Conservation (phyloP, 2,329 filamentous ascomycete species). For the Epichloe baconii region DNA sequence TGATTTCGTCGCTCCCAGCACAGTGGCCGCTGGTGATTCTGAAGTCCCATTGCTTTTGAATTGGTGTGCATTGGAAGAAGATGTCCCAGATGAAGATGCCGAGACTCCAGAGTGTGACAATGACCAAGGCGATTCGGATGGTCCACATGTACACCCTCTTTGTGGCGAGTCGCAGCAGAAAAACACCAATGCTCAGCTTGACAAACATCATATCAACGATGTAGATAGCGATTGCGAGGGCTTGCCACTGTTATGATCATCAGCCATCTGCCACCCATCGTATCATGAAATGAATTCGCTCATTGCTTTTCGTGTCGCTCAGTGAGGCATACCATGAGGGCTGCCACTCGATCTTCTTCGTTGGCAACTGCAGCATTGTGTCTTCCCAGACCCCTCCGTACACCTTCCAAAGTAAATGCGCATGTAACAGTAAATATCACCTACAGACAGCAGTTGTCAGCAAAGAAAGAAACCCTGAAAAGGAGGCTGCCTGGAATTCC, state of each 20-base stretch:
- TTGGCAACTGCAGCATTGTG: conserved; percentile 33
- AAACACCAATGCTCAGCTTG: conserved; percentile 42
- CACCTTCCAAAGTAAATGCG: conserved; percentile 30
- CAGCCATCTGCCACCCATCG: neutral
- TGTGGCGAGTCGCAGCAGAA: conserved; percentile 34
- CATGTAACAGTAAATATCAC: conserved; percentile 34
- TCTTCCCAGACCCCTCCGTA: conserved; percentile 29
- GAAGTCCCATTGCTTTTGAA: conserved; percentile 40
- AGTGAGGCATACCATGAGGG: conserved; percentile 28
- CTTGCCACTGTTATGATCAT: conserved; percentile 29
- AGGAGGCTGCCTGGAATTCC: neutral
- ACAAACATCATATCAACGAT: conserved; percentile 42
- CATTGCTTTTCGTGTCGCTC: neutral
- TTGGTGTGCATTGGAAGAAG: conserved; percentile 37
- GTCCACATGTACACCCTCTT: conserved; percentile 34
- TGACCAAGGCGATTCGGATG: conserved; percentile 29
- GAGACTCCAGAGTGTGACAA: conserved; percentile 33
- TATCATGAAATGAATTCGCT: neutral
- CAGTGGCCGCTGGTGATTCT: conserved; percentile 30
- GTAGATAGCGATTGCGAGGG: conserved; percentile 36
- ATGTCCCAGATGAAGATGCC: conserved; percentile 39
- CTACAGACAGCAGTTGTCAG: conserved; percentile 15
- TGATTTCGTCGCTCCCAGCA: conserved; percentile 29
- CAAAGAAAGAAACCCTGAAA: neutral
- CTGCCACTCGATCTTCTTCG: conserved; percentile 26